Evolutionary conservation across 345 rosid genomes (phyloP).

Genomic region (Pistacia atlantica): DNA sequence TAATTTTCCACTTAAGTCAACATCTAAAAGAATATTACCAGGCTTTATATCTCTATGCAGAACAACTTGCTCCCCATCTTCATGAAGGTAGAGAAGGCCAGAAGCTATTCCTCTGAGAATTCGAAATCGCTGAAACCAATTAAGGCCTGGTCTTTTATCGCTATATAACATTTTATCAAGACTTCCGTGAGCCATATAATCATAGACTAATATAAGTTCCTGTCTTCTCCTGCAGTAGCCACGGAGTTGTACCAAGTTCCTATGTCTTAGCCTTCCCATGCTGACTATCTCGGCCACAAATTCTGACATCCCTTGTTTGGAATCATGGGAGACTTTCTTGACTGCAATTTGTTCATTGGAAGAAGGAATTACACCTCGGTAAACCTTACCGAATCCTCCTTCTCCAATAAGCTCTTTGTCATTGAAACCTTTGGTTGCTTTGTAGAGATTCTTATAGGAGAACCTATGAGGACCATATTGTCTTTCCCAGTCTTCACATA

Average conservation of each 20-base stretch:
- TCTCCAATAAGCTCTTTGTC: slow-evolving; percentile 39
- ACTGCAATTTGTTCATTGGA: slow-evolving; percentile 38
- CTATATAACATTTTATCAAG: slow-evolving; percentile 42
- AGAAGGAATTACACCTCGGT: slow-evolving; percentile 39
- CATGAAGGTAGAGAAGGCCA: slow-evolving; percentile 52
- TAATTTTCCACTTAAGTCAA: slow-evolving; percentile 19
- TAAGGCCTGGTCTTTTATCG: slow-evolving; percentile 23
- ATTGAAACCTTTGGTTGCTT: slow-evolving; percentile 48
- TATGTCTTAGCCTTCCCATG: slow-evolving; percentile 46
- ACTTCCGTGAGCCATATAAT: slow-evolving; percentile 50
- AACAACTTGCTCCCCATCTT: slow-evolving; percentile 55
- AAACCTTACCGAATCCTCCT: slow-evolving; percentile 55
- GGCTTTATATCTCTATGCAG: slow-evolving; percentile 60
- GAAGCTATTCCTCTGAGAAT: slow-evolving; percentile 49
- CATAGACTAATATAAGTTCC: slow-evolving; percentile 49
- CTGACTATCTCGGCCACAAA: slow-evolving; percentile 53
- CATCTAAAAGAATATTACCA: slow-evolving; percentile 44
- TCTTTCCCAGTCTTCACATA: slow-evolving; percentile 50
- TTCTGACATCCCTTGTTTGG: slow-evolving; percentile 46
- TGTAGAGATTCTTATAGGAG: slow-evolving; percentile 40
- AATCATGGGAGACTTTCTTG: slow-evolving; percentile 44
- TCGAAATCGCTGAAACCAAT: slow-evolving; percentile 43
- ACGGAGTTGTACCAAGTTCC: slow-evolving; percentile 53
- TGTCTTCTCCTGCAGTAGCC: slow-evolving; percentile 48
- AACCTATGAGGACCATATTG: slow-evolving; percentile 47